Evolutionary conservation across 495 filamentous ascomycete species (phyloP).

Genomic region (Neurospora sp.): DNA sequence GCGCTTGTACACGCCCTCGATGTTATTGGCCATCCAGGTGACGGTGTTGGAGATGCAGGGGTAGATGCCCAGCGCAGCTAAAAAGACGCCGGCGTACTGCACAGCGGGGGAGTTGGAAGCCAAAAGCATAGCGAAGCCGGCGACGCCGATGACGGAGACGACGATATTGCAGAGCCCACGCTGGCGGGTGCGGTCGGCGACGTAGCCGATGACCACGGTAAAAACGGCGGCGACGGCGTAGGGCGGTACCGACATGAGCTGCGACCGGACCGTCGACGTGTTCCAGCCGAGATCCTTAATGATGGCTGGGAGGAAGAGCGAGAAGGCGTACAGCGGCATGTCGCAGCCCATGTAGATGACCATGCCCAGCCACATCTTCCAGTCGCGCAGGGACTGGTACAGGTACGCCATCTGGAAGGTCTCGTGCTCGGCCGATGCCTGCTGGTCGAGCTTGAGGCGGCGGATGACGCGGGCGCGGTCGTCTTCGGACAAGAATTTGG

Average conservation of each 20-base stretch:
- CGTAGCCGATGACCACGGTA: slow-evolving; percentile 65
- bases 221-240: slow-evolving; percentile 75
- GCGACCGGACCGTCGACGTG: slow-evolving; percentile 49
- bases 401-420: slow-evolving; percentile 67
- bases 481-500: slow-evolving; percentile 59
- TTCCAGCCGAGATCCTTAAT: slow-evolving; percentile 63
- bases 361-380: slow-evolving; percentile 76
- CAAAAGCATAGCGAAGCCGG: slow-evolving; percentile 73
- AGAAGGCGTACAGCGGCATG: slow-evolving; percentile 80
- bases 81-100: slow-evolving; percentile 75
- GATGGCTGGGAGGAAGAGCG: slow-evolving; percentile 82
- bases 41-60: slow-evolving; percentile 89
- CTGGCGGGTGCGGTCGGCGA: slow-evolving; percentile 68
- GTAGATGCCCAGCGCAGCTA: slow-evolving; percentile 85
- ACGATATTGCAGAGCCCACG: slow-evolving; percentile 76
- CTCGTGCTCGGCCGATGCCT: slow-evolving; percentile 70
- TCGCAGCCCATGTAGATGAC: slow-evolving; percentile 69
- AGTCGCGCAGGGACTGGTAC: slow-evolving; percentile 67
- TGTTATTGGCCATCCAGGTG: slow-evolving; percentile 81
- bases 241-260: slow-evolving; percentile 79
- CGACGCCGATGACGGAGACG: slow-evolving; percentile 59
- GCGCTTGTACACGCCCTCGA: slow-evolving; percentile 86
- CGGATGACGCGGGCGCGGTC: slow-evolving; percentile 68
- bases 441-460: slow-evolving; percentile 64
- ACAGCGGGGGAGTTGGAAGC: slow-evolving; percentile 47